Evolutionary conservation across 163 green algal genomes (phyloP).

Genomic region (Coccomyxa subellipsoidea): DNA sequence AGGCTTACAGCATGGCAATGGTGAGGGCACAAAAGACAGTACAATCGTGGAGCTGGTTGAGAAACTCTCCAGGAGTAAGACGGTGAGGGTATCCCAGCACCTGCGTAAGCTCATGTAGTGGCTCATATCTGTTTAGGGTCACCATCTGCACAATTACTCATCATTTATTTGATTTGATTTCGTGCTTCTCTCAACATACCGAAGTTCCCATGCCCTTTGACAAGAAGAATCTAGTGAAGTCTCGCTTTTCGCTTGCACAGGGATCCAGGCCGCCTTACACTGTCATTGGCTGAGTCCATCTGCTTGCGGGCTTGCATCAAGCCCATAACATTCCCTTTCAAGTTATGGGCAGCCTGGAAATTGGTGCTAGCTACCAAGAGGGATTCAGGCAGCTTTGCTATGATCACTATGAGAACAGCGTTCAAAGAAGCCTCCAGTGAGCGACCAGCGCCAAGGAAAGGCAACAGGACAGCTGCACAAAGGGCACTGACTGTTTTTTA

Average conservation of each 20-base stretch:
- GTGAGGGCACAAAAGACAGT: slow-evolving; percentile 20
- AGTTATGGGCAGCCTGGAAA: slow-evolving; percentile 41
- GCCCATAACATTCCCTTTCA: slow-evolving; percentile 47
- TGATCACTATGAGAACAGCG: background rate
- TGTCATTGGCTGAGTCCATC: slow-evolving; percentile 39
- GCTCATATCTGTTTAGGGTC: no score
- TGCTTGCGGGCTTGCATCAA: slow-evolving; percentile 40
- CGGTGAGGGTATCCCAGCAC: background rate
- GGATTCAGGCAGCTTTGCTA: background rate
- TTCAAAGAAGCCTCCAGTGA: background rate
- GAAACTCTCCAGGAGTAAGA: background rate
- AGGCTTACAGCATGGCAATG: slow-evolving; percentile 29
- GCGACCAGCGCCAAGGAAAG: background rate
- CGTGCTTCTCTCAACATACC: no score
- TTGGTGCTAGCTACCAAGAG: slow-evolving; percentile 14
- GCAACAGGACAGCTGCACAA: background rate
- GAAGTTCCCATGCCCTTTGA: no score
- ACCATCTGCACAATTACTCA: no score
- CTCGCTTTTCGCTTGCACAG: background rate
- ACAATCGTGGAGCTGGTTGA: slow-evolving; percentile 21
- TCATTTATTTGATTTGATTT: no score
- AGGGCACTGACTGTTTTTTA: no score
- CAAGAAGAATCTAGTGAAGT: no score
- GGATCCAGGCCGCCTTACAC: slow-evolving; percentile 31
- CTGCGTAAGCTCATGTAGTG: background rate